Evolutionary conservation across 768 basidiomycete genomes (phyloP), one percentile per base, ranked within the genome.

Genomic region (Hebeloma cylindrosporum): DNA sequence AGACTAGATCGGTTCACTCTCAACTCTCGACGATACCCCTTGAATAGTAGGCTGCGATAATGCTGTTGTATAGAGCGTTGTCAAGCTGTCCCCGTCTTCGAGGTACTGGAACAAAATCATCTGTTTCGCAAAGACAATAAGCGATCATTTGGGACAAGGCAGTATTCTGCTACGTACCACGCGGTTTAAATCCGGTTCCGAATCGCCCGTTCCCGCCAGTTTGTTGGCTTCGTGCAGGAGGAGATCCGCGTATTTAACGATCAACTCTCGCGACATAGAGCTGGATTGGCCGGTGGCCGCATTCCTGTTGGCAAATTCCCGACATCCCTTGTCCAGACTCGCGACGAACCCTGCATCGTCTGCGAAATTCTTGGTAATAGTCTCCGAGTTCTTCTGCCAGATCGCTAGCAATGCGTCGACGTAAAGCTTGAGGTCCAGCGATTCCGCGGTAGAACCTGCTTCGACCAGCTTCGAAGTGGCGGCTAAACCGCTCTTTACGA

Each of bases 21-120:
- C 95, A 57, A 97, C 94, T 2, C 94, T 97, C 5, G 91, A 89
- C 7, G 93, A 97, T 2, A 88, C 82, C 9, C 82, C 82, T 54
- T 90, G 84, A 55, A 99, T 92, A 20, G 98, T 82, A 50, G 95
- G 92, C 62, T 89, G 89, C 26, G 90, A 90, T 17, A 98, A 69
- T 64, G 91, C 93, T 51, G 91, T 95, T 11, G 87, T 88, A 70
- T 99, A 98, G 76, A 95, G 97, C 13, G 88, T 88, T 61, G 95
- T 93, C 82, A 97, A 99, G 9, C 97, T 91, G 54, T 99, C 95
- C 72, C 95, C 96, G 74, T 98, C 94, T 62, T 94, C 92, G 57
- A 97, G 86, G 67, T 96, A 98, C 64, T 93, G 93, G 87, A 99
- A 96, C 37, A 98, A 71, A 10, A 90, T 77, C 93, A 97, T 96